Evolutionary conservation across 2,329 filamentous ascomycete species (phyloP), one percentile per base, ranked within the genome.

Genomic region (Gnomoniopsis sp.): DNA sequence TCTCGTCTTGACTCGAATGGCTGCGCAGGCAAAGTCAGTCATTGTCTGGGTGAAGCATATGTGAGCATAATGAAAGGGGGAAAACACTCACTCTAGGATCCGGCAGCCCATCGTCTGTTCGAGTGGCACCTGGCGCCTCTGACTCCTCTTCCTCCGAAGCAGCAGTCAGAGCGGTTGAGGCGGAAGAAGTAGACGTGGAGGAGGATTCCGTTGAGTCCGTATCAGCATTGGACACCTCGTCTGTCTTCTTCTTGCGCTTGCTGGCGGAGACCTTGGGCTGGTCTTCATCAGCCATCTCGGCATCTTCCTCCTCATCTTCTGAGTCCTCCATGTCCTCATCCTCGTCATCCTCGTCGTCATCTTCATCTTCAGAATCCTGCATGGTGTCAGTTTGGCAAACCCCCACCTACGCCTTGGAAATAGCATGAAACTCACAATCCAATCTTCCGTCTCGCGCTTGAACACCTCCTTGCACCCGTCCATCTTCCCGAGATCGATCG

Each of bases 391-490:
- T 75, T 53, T 23, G 8, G 14, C 44, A 2, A 22, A 2, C 7
- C 3, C 3, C 30, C 1, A 12, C 6, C 3, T 3, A 12, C 2
- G 41, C 43, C 1, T 21, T 34, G 21, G 19, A 26, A 34, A 2
- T 19, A 8, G 41, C 22, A 36, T 15, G n/a, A 47, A n/a, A 74
- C 81, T 75, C 71, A 89, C 87, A 57, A 87, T 75, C 92, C 93
- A 97, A 71, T 96, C 92, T 68, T 91, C 85, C 17, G 93, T 87
- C 65, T 96, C 89, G 55, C 91, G 83, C 71, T 82, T 90, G 77
- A 93, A 98, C 50, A 98, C 84, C 74, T 97, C 89, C 71, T 92
- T 93, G 64, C 95, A 93, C 3, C 95, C 95, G 66, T 98, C 92
- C 61, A 99, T 81, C 73, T 96, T 97, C 60, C 89, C 93, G n/a